Conservation (phyloP, 2,329 filamentous ascomycete genomes). For the Colletotrichum sp. region DNA sequence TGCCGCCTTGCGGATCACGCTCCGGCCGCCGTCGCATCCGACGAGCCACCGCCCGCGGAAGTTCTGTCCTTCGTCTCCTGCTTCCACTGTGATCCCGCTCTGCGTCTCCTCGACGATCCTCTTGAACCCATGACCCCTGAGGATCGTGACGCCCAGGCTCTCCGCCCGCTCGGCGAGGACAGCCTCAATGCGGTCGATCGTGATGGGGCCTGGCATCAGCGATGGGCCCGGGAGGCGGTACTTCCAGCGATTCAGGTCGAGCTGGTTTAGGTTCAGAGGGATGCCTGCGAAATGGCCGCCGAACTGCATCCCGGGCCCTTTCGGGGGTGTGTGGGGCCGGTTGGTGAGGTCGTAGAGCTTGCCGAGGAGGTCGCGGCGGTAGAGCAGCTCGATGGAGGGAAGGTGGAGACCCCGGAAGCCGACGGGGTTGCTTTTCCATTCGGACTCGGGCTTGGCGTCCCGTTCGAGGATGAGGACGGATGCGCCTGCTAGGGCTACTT, state of each 20-base stretch:
- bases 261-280: slow-evolving; percentile 27
- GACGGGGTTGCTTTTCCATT: slow-evolving; percentile 32
- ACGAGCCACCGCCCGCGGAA: slow-evolving; percentile 41
- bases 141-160: slow-evolving; percentile 31
- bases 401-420: slow-evolving; percentile 38
- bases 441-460: slow-evolving; percentile 38
- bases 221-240: slow-evolving; percentile 36
- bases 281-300: slow-evolving; percentile 39
- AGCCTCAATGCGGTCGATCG: slow-evolving; percentile 27
- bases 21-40: slow-evolving; percentile 48
- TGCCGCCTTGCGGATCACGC: slow-evolving; percentile 39
- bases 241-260: slow-evolving; percentile 32
- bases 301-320: slow-evolving; percentile 27
- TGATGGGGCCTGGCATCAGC: slow-evolving; percentile 23
- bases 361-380: slow-evolving; percentile 42
- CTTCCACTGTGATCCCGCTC: slow-evolving; percentile 25
- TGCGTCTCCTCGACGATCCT: slow-evolving; percentile 26
- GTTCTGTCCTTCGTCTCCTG: not conserved
- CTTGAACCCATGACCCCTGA: slow-evolving; percentile 28
- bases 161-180: slow-evolving; percentile 25
- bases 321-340: slow-evolving; percentile 17
- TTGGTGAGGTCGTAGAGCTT: slow-evolving; percentile 25
- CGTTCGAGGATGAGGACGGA: slow-evolving; percentile 45
- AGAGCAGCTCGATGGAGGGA: slow-evolving; percentile 36
- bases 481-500: slow-evolving; percentile 34